Percentiles rank a stretch among this genome's conserved stretches.
Evolutionary conservation across 306 rosid species (phyloP).

Genomic region (Luffa acutangula): DNA sequence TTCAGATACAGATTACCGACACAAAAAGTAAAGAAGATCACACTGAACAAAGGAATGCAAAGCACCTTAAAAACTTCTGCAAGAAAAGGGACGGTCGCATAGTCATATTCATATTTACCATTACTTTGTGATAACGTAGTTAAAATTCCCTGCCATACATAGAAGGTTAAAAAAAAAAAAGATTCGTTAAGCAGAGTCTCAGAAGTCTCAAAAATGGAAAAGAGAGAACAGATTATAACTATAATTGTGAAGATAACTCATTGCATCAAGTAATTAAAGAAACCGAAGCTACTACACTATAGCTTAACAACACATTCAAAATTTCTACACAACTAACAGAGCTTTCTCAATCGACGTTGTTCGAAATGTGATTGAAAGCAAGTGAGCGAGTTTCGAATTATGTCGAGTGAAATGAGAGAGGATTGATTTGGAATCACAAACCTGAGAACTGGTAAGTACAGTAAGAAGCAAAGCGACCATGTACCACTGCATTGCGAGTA

Average conservation of each 20-base stretch:
- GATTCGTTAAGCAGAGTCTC: neutral
- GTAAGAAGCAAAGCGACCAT: slow-evolving; percentile 51
- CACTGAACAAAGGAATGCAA: neutral
- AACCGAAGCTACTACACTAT: neutral
- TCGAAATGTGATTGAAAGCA: neutral
- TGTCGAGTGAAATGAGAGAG: neutral
- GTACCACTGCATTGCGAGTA: slow-evolving; percentile 45
- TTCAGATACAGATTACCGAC: neutral
- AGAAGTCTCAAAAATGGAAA: neutral
- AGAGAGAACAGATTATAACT: neutral
- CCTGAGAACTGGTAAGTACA: slow-evolving; percentile 59
- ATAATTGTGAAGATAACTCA: neutral
- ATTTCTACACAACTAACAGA: neutral
- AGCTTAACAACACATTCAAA: neutral
- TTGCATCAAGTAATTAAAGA: neutral
- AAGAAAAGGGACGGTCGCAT: slow-evolving; percentile 93
- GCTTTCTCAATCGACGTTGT: neutral
- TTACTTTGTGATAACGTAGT: slow-evolving; percentile 83
- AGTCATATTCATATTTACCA: slow-evolving; percentile 62
- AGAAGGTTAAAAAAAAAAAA: neutral
- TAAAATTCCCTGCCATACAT: slow-evolving; percentile 54
- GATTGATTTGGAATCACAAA: slow-evolving; percentile 8
- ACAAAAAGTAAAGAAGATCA: neutral
- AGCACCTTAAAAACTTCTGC: slow-evolving; percentile 78
- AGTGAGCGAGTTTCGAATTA: neutral